Conservation (phyloP, 352 stramenopile species). For the Pythium volutum region DNA sequence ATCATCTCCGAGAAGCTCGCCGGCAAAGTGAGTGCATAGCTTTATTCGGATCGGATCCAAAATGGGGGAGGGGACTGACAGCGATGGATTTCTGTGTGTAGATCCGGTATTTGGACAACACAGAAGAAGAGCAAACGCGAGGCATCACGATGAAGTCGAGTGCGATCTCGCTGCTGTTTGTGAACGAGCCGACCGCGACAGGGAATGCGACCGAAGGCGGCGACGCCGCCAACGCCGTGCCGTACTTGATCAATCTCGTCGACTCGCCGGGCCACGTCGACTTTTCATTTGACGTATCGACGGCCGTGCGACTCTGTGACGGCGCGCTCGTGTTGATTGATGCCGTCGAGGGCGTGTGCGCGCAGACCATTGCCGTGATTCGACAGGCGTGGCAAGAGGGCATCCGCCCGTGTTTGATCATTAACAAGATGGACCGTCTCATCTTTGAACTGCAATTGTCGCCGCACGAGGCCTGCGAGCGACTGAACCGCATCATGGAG, state of each 20-base stretch:
- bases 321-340: slow-evolving; percentile 94
- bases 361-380: slow-evolving; percentile 93
- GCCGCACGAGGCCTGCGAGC: slow-evolving; percentile 90
- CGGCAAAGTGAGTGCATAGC: slow-evolving; percentile 51
- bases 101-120: slow-evolving; percentile 95
- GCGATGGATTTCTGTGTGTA: slow-evolving; percentile 16
- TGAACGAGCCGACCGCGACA: slow-evolving; percentile 39
- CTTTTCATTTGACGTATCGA: slow-evolving; percentile 95
- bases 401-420: slow-evolving; percentile 92
- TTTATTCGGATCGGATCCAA: neutral
- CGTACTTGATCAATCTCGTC: slow-evolving; percentile 94
- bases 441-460: slow-evolving; percentile 93
- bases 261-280: slow-evolving; percentile 95
- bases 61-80: neutral
- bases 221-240: slow-evolving; percentile 27
- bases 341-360: slow-evolving; percentile 95
- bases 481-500: slow-evolving; percentile 92
- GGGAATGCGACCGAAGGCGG: slow-evolving; percentile 14
- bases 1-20: slow-evolving; percentile 97
- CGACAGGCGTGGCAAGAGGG: slow-evolving; percentile 93
- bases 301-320: slow-evolving; percentile 94
- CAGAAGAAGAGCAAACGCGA: slow-evolving; percentile 92
- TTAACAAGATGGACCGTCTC: slow-evolving; percentile 98
- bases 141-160: slow-evolving; percentile 98
- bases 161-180: slow-evolving; percentile 93